phyloP scores from a whole-genome alignment of 2,329 filamentous ascomycete genomes.

The Colletotrichum trifolii region DNA sequence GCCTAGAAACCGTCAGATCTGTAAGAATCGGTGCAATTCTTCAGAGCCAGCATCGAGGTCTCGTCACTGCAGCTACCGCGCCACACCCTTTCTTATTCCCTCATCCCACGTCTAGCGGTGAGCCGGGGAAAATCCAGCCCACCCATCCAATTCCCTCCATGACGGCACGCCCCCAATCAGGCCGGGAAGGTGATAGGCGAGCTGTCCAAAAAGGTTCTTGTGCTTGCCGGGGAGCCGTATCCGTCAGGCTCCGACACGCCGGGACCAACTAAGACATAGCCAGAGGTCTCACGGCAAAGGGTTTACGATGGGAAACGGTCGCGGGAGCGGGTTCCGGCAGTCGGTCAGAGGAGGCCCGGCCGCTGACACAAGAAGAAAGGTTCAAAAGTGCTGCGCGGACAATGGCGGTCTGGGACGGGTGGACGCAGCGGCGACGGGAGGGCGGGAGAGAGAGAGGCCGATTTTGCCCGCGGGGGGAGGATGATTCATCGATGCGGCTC shows the following conservation, averaged over 20 bases:
- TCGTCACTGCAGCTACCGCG: too few relatives aligned
- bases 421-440: constrained; percentile 19
- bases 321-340: constrained; percentile 30
- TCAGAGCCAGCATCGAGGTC: too few relatives aligned
- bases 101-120: too few relatives aligned
- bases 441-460: constrained; percentile 18
- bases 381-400: constrained; percentile 24
- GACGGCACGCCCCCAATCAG: too few relatives aligned
- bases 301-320: neutral
- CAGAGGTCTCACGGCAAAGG: neutral
- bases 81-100: too few relatives aligned
- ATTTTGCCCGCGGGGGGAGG: constrained; percentile 9
- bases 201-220: neutral
- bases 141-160: too few relatives aligned
- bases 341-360: constrained; percentile 19
- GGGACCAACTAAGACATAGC: constrained; percentile 13
- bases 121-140: neutral
- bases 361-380: constrained; percentile 13
- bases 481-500: constrained; percentile 13
- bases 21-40: too few relatives aligned
- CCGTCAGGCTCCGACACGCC: constrained; percentile 25
- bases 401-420: constrained; percentile 33
- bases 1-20: too few relatives aligned
- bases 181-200: constrained; percentile 17
- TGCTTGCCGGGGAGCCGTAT: constrained; percentile 3